These are phyloP conservation scores for Angomonas deanei DNA, from an alignment of 208 protist species.

Conservation along the genomic window DNA sequence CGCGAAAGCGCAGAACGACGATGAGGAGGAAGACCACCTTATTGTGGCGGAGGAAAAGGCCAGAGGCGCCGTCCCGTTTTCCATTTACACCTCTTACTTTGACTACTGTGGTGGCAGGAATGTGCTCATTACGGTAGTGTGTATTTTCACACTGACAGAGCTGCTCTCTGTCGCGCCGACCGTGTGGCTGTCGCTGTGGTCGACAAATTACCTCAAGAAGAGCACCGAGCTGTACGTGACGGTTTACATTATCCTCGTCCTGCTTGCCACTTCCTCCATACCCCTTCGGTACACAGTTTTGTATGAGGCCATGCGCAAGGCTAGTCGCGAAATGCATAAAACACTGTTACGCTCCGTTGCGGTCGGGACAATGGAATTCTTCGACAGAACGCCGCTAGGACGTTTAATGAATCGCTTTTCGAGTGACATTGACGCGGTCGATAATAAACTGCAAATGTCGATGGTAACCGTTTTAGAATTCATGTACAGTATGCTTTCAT, in stretches of 20 bases:
- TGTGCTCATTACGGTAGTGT: constrained; percentile 22
- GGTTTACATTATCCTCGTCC: constrained; percentile 32
- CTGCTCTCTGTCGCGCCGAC: not conserved
- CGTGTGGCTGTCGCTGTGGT: constrained; percentile 79
- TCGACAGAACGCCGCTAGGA: constrained; percentile 92
- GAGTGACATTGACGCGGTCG: constrained; percentile 83
- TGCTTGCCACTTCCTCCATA: constrained; percentile 18
- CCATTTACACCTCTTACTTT: constrained; percentile 65
- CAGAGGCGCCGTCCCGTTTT: constrained; percentile 42
- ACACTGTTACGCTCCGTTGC: constrained; percentile 48
- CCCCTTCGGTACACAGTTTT: constrained; percentile 31
- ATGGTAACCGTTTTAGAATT: constrained; percentile 42
- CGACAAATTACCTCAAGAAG: constrained; percentile 7
- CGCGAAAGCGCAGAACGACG: too few relatives aligned
- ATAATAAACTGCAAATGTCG: constrained; percentile 49
- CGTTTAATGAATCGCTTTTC: constrained; percentile 94
- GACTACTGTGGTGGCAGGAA: constrained; percentile 33
- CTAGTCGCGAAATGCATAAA: constrained; percentile 37
- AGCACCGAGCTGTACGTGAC: constrained; percentile 26
- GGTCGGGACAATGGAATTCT: constrained; percentile 79
- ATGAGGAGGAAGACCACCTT: constrained; percentile 13
- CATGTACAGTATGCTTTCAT: constrained; percentile 46
- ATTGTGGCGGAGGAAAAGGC: constrained; percentile 59
- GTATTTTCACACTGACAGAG: constrained; percentile 18
- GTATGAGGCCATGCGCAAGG: constrained; percentile 32